Conservation (phyloP, 768 basidiomycete genomes). For the Bullera alba region DNA sequence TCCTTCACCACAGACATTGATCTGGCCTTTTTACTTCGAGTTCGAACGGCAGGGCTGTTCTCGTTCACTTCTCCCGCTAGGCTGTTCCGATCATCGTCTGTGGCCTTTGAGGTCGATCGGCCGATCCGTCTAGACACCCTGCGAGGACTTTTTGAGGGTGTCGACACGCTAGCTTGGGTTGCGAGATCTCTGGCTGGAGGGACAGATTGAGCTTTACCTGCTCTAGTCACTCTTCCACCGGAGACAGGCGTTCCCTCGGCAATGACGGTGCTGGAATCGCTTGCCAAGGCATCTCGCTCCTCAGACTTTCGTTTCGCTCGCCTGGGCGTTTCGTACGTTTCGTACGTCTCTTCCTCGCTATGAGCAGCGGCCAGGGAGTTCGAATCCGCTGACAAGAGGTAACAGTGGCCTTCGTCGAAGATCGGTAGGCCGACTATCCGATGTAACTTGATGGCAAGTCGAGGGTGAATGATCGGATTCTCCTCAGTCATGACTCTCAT, state of each 20-base stretch:
- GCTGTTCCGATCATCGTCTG: neutral
- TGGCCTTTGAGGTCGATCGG: neutral
- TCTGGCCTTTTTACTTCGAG: too few relatives aligned
- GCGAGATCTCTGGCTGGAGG: too few relatives aligned
- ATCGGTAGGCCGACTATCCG: constrained; percentile 25
- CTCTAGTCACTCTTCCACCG: neutral
- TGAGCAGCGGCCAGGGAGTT: constrained; percentile 5
- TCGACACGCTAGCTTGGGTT: neutral
- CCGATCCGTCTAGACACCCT: neutral
- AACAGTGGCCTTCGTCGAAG: constrained; percentile 30
- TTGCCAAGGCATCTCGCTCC: too few relatives aligned
- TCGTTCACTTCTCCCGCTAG: too few relatives aligned
- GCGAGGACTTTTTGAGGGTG: neutral
- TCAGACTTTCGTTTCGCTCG: neutral
- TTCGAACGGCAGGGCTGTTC: too few relatives aligned
- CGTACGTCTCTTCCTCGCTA: neutral
- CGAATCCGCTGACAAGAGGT: constrained; percentile 18
- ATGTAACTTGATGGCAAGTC: constrained; percentile 20
- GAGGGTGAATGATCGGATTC: constrained; percentile 10
- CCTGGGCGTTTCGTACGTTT: neutral
- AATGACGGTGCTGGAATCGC: neutral
- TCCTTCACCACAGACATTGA: too few relatives aligned
- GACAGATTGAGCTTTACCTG: too few relatives aligned
- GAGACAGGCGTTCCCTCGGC: too few relatives aligned
- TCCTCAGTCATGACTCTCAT: constrained; percentile 10